Evolutionary conservation across 306 rosid genomes (phyloP).

Genomic region (Oemleria cerasiformis): DNA sequence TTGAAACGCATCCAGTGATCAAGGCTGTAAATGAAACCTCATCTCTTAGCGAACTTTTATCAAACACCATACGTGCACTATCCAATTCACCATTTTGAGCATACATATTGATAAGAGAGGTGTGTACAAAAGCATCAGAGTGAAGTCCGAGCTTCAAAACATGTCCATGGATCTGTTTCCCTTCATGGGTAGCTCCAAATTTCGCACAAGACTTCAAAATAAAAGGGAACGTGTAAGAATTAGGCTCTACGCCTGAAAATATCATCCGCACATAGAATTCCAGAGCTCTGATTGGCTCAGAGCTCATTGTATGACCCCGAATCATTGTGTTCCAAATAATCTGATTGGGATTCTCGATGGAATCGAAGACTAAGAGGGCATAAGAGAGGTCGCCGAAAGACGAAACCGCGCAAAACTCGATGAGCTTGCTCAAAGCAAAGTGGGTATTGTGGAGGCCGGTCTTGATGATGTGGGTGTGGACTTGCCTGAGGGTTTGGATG

Average conservation of each 20-base stretch:
- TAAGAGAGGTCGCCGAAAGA: constrained; percentile 52
- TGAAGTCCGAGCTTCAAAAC: constrained; percentile 54
- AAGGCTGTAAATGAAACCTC: constrained; percentile 75
- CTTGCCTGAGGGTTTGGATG: constrained; percentile 47
- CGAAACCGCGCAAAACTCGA: constrained; percentile 53
- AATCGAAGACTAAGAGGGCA: constrained; percentile 51
- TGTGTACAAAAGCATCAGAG: constrained; percentile 49
- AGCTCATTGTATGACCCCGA: constrained; percentile 46
- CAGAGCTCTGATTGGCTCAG: constrained; percentile 38
- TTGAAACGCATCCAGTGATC: constrained; percentile 51
- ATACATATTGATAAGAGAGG: constrained; percentile 66
- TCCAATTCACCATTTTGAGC: constrained; percentile 47
- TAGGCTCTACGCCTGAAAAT: constrained; percentile 44
- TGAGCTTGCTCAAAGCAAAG: constrained; percentile 60
- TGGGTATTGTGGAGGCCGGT: constrained; percentile 65
- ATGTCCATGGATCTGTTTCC: constrained; percentile 62
- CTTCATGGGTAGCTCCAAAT: constrained; percentile 42
- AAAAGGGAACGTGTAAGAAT: constrained; percentile 73
- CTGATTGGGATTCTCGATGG: constrained; percentile 35
- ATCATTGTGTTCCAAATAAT: constrained; percentile 72
- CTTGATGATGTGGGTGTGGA: constrained; percentile 60
- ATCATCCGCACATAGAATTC: constrained; percentile 40
- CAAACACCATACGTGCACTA: constrained; percentile 57
- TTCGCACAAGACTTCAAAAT: constrained; percentile 63
- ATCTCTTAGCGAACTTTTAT: constrained; percentile 50